Evolutionary conservation across 2,329 filamentous ascomycete genomes (phyloP), one percentile per base, ranked within the genome.

Genomic region (Sporothrix inflata): DNA sequence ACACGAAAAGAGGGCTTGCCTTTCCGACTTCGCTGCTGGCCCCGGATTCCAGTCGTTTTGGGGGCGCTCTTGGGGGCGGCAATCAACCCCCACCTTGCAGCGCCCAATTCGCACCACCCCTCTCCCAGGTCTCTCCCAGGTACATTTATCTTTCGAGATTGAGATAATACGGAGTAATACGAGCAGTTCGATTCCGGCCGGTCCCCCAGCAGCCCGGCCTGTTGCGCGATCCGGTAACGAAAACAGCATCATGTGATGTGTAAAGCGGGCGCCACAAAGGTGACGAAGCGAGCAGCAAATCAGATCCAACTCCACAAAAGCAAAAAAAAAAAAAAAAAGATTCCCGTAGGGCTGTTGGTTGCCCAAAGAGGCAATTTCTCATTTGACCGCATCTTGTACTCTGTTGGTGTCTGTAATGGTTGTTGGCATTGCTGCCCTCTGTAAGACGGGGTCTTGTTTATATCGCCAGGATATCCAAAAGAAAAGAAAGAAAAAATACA

Each of bases 181-280:
- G 49, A 53, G n/a, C 21, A 53, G 1, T 21, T 53, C 21, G 8
- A 53, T 24, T 53, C n/a, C 49, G n/a, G n/a, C 24, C 51, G 4
- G 21, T 11, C 21, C 12, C 8, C n/a, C 24, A 14, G 11, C 11
- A 30, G 24, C 38, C 21, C 65, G 45, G 65, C 65, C 45, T 34
- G 11, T 38, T 67, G 65, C 45, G 65, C 42, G 40, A 51, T 51
- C 65, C 9, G 65, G 45, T 4, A 51, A 67, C 6, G 2, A 30
- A 51, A 67, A 53, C 24, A 38, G 45, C 45, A 51, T 67, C 65
- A 67, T 67, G 45, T 67, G 27, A 67, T 34, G 45, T 34, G 21
- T 27, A 38, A 19, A 24, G 6, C 4, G 4, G 16, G n/a, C 40
- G 21, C 60, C 60, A 65, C 61, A 27, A 30, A 30, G 21, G 1